Evolutionary conservation across 768 basidiomycete species (phyloP), one percentile per base, ranked within the genome.

Genomic region (Leccinum truebloodii): DNA sequence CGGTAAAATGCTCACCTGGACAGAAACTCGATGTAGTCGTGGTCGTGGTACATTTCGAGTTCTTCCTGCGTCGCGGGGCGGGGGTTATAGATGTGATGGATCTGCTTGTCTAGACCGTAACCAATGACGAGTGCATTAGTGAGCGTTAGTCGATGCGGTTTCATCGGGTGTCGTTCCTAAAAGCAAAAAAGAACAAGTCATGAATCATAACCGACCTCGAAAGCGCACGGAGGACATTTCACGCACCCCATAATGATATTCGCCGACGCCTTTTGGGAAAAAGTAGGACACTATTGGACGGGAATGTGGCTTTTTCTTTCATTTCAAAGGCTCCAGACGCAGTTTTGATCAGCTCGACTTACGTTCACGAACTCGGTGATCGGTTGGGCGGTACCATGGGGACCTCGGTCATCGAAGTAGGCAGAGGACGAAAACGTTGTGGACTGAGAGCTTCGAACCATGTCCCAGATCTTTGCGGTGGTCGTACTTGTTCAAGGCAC

Each of bases 91-190:
- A 97, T 92, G 57, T 91, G 79, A 67, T 97, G 92, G 69, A 99
- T 96, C 66, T 92, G 89, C 66, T 96, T 93, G 79, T 98, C 94
- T 16, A 99, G 79, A 16, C 94, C 96, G 70, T 98, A 99, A 0
- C 95, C 96, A 75, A 96, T 85, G 13, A 98, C 95, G 52, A 99
- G 83, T 2, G 95, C 88, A 66, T 98, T 99, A 18, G 97, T 98
- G 57, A 99, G 75, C 3, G 96, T 95, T n/a, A 99, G 77, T 26
- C 96, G 84, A 68, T 97, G 94, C 4, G 96, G 96, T 74, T 98
- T 97, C 96, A 99, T 99, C 3, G 96, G 96, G 77, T 99, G 96
- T 52, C 90, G 86, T 84, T 97, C 94, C 96, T 98, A 66, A 7
- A 22, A 50, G 22, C 18, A 48, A 60, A 49, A 55, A 26, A 5